phyloP scores from a whole-genome alignment of 2,329 filamentous ascomycete genomes.

The Whalleya microplaca region DNA sequence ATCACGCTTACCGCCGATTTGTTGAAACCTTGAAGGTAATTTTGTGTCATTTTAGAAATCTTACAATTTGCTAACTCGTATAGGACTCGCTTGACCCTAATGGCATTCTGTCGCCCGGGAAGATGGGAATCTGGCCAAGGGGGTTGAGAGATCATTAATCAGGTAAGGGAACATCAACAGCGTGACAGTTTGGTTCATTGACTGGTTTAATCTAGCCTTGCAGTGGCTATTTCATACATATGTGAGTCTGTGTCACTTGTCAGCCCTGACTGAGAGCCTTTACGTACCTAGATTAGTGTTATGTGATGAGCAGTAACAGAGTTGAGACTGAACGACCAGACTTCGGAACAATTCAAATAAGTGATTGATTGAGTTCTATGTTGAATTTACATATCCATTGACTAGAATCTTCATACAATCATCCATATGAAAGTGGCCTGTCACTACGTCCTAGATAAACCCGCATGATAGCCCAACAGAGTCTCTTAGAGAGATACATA shows the following conservation, averaged over 20 bases:
- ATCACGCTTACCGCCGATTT: conserved; percentile 44
- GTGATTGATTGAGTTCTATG: too few relatives aligned
- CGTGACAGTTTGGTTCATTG: background rate
- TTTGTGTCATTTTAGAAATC: background rate
- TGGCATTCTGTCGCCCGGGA: conserved; percentile 43
- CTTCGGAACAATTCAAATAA: too few relatives aligned
- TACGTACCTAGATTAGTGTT: too few relatives aligned
- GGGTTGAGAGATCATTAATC: conserved; percentile 13
- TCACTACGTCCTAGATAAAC: conserved; percentile 1
- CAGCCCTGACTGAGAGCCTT: too few relatives aligned
- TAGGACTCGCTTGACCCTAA: conserved; percentile 43
- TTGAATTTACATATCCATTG: too few relatives aligned
- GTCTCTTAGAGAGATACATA: too few relatives aligned
- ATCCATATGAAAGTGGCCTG: background rate
- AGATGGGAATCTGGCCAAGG: conserved; percentile 44
- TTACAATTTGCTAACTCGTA: background rate
- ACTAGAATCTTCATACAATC: too few relatives aligned
- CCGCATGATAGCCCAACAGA: background rate
- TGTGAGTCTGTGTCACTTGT: too few relatives aligned
- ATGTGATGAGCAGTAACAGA: too few relatives aligned
- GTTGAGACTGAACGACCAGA: too few relatives aligned
- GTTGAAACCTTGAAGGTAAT: conserved; percentile 44
- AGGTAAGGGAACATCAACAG: background rate
- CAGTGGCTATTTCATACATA: too few relatives aligned
- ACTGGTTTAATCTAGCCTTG: background rate